Evolutionary conservation across 2,329 filamentous ascomycete species (phyloP).

Genomic region (Ceratocystis diversiconidia): DNA sequence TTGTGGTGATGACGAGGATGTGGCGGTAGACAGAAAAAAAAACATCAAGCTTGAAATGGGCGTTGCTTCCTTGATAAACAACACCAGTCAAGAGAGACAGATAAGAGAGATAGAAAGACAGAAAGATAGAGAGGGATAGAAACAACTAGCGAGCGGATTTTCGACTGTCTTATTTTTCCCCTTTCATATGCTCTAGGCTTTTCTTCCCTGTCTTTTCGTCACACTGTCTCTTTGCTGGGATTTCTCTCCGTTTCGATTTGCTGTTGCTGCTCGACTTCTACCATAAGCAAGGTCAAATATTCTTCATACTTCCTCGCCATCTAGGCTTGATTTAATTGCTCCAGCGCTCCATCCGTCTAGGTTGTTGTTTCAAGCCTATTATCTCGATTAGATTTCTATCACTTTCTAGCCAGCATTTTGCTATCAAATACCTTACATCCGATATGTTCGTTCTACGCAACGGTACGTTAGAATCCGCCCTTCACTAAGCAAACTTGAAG

Average conservation of each 20-base stretch:
- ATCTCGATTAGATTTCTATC: background rate
- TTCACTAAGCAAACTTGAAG: conserved; percentile 15
- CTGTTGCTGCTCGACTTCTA: background rate
- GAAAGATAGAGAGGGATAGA: background rate
- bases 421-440: background rate
- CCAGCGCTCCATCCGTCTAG: background rate
- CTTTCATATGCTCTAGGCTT: background rate
- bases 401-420: background rate
- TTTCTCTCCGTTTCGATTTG: background rate
- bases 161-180: too few species aligned
- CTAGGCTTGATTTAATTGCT: background rate
- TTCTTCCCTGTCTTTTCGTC: background rate
- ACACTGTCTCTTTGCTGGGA: background rate
- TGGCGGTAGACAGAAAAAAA: conserved; percentile 10
- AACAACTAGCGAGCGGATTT: background rate
- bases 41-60: background rate
- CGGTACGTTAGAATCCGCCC: conserved; percentile 27
- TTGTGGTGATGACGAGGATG: conserved; percentile 12
- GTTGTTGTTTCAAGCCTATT: background rate
- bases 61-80: background rate
- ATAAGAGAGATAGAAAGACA: background rate
- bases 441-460: conserved; percentile 33
- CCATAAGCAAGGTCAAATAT: background rate
- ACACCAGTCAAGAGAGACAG: background rate
- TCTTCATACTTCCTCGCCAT: background rate